Base-by-base conservation (phyloP, 2,329 filamentous ascomycete species). In the Fonsecaea pedrosoi region DNA sequence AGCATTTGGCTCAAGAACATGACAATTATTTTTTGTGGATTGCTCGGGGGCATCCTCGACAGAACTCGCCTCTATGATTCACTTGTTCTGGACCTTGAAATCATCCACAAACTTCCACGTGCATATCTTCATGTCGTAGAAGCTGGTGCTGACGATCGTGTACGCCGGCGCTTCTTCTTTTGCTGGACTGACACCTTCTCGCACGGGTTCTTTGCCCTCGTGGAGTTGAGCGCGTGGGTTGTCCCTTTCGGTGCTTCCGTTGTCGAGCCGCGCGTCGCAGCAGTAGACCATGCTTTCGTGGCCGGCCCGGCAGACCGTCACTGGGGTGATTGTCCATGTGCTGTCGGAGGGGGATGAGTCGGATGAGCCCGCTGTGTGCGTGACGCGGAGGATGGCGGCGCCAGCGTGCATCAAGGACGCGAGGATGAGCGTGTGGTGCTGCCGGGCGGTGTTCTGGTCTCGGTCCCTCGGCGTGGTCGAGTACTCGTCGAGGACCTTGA, bases 231-330 rank as follows among this genome's bases (percentile, higher is more conserved):
- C 8, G 3, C 21, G 37, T 35, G 10, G 37, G 25, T 12, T 12
- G n/a, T 40, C 32, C 5, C 12, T 9, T 13, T 35, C 4, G 10
- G 42, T 13, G 40, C 32, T 10, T 15, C 35, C 37, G 35, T 25
- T 71, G 69, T 4, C 71, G 13, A 64, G 63, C 42, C 74, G 1
- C 83, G 83, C 70, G 86, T 83, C 66, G 88, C 86, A 78, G 94
- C 93, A 73, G 90, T 98, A 98, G 74, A 96, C 97, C 92, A 97
- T 97, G 77, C 92, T 97, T 79, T 91, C 83, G 76, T 97, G 93
- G 15, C 69, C 67, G 75, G 94, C 91, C 72, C 92, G 90, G 74
- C 96, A 96, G 60, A 84, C 85, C 0, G 85, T 89, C 55, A 94
- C 71, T 1, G 94, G 82, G 53, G 85, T 81, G 65, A 95, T 89